phyloP scores from a whole-genome alignment of 768 basidiomycete genomes.

The Candolleomyces aberdarensis region DNA sequence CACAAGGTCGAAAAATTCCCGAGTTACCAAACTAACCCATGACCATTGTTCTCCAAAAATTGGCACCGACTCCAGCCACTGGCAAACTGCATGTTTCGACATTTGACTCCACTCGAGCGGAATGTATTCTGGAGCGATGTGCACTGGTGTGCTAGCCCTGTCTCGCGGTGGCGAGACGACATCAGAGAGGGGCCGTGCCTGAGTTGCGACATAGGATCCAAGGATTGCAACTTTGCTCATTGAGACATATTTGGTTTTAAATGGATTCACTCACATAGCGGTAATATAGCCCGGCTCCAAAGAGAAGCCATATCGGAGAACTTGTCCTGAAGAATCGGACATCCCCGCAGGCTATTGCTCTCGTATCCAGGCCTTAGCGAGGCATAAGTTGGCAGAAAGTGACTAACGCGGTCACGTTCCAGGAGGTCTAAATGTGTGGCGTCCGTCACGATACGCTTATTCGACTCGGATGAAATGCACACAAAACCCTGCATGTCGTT shows the following conservation, averaged over 20 bases:
- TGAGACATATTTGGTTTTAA: background rate
- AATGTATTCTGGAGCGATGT: too few species aligned
- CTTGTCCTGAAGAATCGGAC: background rate
- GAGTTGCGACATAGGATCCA: conserved; percentile 1
- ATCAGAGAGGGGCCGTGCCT: background rate
- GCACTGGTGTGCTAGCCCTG: background rate
- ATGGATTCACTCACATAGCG: background rate
- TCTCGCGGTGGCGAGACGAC: background rate
- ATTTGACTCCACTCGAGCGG: too few species aligned
- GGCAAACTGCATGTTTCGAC: too few species aligned
- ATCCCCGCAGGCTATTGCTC: background rate
- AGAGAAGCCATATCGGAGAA: background rate
- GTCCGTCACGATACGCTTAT: too few species aligned
- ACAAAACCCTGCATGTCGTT: too few species aligned
- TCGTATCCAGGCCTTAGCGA: background rate
- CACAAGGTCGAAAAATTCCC: too few species aligned
- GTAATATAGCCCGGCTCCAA: background rate
- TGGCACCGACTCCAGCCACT: too few species aligned
- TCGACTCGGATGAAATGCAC: too few species aligned
- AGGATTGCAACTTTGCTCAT: background rate
- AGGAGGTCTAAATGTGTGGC: background rate
- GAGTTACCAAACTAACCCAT: too few species aligned
- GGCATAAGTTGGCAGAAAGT: background rate
- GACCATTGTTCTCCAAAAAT: too few species aligned
- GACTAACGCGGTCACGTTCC: conserved; percentile 6